A percentile compares a stretch with the other conserved stretches of the same genome.
Evolutionary conservation across 345 rosid species (phyloP).

Genomic region (Microcos paniculata): DNA sequence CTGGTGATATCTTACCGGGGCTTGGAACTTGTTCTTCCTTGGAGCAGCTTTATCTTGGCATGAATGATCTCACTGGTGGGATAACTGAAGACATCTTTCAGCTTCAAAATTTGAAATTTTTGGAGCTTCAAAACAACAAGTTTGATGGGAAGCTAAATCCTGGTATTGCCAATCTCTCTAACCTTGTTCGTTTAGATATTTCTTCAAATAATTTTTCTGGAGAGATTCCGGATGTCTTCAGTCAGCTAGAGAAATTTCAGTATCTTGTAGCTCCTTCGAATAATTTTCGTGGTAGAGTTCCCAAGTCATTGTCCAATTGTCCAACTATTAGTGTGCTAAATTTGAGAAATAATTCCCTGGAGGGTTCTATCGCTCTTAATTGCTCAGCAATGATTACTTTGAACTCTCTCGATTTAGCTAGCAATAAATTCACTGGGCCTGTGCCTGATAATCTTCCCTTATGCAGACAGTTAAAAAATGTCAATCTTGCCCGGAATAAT

Average conservation of each 20-base stretch:
- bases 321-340: conserved; percentile 45
- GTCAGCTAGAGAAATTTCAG: conserved; percentile 25
- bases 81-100: conserved; percentile 45
- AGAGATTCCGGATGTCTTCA: conserved; percentile 57
- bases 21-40: conserved; percentile 42
- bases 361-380: conserved; percentile 47
- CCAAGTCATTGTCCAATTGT: conserved; percentile 53
- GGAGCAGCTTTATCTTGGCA: conserved; percentile 50
- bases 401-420: conserved; percentile 56
- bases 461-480: conserved; percentile 45
- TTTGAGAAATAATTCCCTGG: conserved; percentile 63
- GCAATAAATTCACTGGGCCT: conserved; percentile 45
- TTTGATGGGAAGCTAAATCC: conserved; percentile 48
- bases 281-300: conserved; percentile 48
- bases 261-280: conserved; percentile 48
- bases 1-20: conserved; percentile 44
- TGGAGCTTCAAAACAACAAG: conserved; percentile 51
- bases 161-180: conserved; percentile 36
- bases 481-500: conserved; percentile 61
- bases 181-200: conserved; percentile 50
- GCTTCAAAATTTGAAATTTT: conserved; percentile 37
- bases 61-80: conserved; percentile 54
- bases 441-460: conserved; percentile 52
- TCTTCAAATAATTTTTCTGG: conserved; percentile 51
- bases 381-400: conserved; percentile 56